These are phyloP conservation scores for Cladophialophora chaetospira DNA, from an alignment of 2,329 filamentous ascomycete species.

Conservation along the genomic window DNA sequence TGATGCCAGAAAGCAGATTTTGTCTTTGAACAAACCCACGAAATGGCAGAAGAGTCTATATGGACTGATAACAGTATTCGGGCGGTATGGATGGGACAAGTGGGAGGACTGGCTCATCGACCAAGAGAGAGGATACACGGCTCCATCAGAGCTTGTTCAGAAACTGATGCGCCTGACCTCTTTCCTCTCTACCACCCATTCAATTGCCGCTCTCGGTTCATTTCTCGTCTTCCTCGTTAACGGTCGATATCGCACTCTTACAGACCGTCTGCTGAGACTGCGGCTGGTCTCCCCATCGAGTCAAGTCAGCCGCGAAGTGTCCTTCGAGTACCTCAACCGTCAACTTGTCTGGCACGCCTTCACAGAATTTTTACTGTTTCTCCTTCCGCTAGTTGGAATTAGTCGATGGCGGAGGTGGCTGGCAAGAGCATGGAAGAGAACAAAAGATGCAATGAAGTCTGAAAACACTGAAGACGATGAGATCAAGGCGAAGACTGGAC, in stretches of 20 bases:
- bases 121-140: slow-evolving; percentile 68
- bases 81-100: slow-evolving; percentile 85
- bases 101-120: slow-evolving; percentile 86
- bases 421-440: slow-evolving; percentile 80
- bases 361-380: slow-evolving; percentile 95
- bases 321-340: slow-evolving; percentile 95
- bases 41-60: slow-evolving; percentile 81
- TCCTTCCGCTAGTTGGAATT: slow-evolving; percentile 94
- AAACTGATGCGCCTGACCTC: slow-evolving; percentile 70
- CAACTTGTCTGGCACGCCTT: slow-evolving; percentile 99
- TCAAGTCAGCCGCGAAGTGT: slow-evolving; percentile 86
- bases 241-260: slow-evolving; percentile 84
- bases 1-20: slow-evolving; percentile 69
- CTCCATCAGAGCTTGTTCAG: slow-evolving; percentile 49
- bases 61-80: slow-evolving; percentile 81
- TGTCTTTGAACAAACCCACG: slow-evolving; percentile 70
- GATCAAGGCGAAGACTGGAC: slow-evolving; percentile 63
- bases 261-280: slow-evolving; percentile 81
- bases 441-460: slow-evolving; percentile 64
- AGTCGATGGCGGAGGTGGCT: slow-evolving; percentile 90
- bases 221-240: slow-evolving; percentile 91
- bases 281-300: slow-evolving; percentile 81
- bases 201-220: slow-evolving; percentile 76
- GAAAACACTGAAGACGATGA: slow-evolving; percentile 48
- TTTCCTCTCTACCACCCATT: slow-evolving; percentile 71